phyloP scores from a whole-genome alignment of 1,284 basidiomycete species.

The Gomphus sp. region DNA sequence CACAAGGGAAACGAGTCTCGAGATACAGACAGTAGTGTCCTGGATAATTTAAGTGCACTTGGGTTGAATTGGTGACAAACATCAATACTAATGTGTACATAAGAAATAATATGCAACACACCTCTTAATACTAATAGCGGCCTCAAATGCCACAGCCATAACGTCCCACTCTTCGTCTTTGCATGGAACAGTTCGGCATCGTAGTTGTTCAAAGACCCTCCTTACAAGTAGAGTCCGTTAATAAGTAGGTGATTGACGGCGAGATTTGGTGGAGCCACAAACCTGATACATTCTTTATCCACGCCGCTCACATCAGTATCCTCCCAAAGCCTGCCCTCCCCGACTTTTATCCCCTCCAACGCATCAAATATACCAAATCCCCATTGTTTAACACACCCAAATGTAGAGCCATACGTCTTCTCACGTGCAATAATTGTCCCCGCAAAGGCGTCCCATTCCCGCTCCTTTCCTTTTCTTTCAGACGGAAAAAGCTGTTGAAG shows the following conservation, averaged over 20 bases:
- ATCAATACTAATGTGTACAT: conserved; percentile 7
- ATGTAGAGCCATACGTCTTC: conserved; percentile 45
- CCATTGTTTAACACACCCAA: conserved; percentile 65
- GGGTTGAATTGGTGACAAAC: conserved; percentile 2
- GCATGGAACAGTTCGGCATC: conserved; percentile 23
- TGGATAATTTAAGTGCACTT: conserved; percentile 71
- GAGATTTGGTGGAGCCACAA: background rate
- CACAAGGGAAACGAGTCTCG: conserved; percentile 67
- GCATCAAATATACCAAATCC: conserved; percentile 39
- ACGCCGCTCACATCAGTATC: conserved; percentile 37
- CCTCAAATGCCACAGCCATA: conserved; percentile 59
- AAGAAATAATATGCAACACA: conserved; percentile 22
- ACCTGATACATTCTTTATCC: conserved; percentile 35
- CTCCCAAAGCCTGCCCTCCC: conserved; percentile 39
- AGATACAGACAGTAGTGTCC: conserved; percentile 51
- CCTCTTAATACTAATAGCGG: conserved; percentile 51
- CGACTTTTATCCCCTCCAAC: conserved; percentile 35
- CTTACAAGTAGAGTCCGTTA: conserved; percentile 14
- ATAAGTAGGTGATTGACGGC: background rate
- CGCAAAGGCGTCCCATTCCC: conserved; percentile 40
- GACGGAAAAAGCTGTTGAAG: conserved; percentile 47
- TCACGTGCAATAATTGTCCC: conserved; percentile 61
- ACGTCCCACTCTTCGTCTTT: conserved; percentile 53
- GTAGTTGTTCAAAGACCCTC: conserved; percentile 50
- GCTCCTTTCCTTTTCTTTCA: conserved; percentile 11